These are phyloP conservation scores for Camelina laxa DNA, from an alignment of 345 rosid genomes.

Conservation along the genomic window DNA sequence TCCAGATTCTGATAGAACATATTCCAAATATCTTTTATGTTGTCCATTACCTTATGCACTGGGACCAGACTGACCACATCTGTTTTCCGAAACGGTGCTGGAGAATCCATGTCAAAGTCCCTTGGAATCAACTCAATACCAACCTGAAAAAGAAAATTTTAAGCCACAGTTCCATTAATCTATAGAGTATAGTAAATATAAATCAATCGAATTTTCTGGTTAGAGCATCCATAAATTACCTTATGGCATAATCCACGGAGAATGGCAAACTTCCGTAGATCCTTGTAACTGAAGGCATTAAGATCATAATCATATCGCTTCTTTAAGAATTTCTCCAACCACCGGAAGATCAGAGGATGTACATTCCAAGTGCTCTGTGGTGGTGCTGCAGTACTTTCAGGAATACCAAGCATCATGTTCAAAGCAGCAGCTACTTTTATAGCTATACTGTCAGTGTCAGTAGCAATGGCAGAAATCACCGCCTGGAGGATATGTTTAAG, in stretches of 20 bases:
- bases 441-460: constrained; percentile 67
- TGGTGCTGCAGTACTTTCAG: constrained; percentile 52
- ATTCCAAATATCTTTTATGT: constrained; percentile 1
- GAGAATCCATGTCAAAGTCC: constrained; percentile 97
- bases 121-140: constrained; percentile 95
- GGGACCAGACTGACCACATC: constrained; percentile 94
- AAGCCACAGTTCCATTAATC: constrained; percentile 6
- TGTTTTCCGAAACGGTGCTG: constrained; percentile 75
- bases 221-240: constrained; percentile 53
- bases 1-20: constrained; percentile 6
- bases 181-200: constrained; percentile 4
- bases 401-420: constrained; percentile 92
- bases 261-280: constrained; percentile 86
- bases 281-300: constrained; percentile 76
- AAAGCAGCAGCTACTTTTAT: constrained; percentile 77
- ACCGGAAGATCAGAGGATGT: constrained; percentile 80
- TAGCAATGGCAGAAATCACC: constrained; percentile 71
- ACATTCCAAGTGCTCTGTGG: constrained; percentile 51
- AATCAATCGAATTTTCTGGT: background rate
- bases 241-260: constrained; percentile 95
- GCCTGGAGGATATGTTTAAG: constrained; percentile 91
- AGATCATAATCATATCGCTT: constrained; percentile 94
- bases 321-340: constrained; percentile 86
- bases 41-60: constrained; percentile 79
- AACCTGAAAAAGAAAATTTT: constrained; percentile 54